Percentiles rank a stretch among this genome's conserved stretches.
phyloP scores from a whole-genome alignment of 106 monocot genomes.

The Hemerocallis citrina region DNA sequence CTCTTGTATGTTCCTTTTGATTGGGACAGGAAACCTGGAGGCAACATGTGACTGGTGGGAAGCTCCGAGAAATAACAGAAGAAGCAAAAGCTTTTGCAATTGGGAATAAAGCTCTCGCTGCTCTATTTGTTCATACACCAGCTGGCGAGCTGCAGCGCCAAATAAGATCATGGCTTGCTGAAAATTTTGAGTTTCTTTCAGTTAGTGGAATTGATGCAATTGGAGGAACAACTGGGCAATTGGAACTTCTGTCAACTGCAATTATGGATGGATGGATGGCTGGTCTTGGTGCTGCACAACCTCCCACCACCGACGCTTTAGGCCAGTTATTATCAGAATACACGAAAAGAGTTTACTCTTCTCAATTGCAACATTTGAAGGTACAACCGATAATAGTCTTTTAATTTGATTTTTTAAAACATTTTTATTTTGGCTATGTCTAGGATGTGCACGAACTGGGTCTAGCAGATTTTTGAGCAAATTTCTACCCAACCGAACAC shows the following conservation, averaged over 20 bases:
- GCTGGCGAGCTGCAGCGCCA: slow-evolving; percentile 98
- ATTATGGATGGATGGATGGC: slow-evolving; percentile 99
- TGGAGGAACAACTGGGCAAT: slow-evolving; percentile 63
- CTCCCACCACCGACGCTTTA: slow-evolving; percentile 78
- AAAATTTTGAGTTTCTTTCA: slow-evolving; percentile 97
- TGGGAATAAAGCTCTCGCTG: slow-evolving; percentile 89
- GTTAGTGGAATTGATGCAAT: slow-evolving; percentile 58
- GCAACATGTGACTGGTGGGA: slow-evolving; percentile 94
- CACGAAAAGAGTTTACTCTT: slow-evolving; percentile 77
- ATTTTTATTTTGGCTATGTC: too few species aligned
- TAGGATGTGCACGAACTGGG: too few species aligned
- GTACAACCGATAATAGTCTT: slow-evolving; percentile 17
- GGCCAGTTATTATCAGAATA: slow-evolving; percentile 94
- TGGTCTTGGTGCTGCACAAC: slow-evolving; percentile 87
- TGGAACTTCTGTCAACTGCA: slow-evolving; percentile 91
- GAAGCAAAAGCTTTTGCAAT: slow-evolving; percentile 89
- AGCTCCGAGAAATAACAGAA: slow-evolving; percentile 94
- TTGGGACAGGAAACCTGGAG: slow-evolving; percentile 82
- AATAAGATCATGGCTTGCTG: slow-evolving; percentile 90
- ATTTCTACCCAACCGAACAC: too few species aligned
- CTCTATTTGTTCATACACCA: slow-evolving; percentile 97
- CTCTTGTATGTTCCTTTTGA: slow-evolving; percentile 2
- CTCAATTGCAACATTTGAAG: slow-evolving; percentile 95
- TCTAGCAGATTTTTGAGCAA: too few species aligned
- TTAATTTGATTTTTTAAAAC: too few species aligned